Evolutionary conservation across 164 flowering plant genomes (phyloP).

Genomic region (Hamamelis virginiana): DNA sequence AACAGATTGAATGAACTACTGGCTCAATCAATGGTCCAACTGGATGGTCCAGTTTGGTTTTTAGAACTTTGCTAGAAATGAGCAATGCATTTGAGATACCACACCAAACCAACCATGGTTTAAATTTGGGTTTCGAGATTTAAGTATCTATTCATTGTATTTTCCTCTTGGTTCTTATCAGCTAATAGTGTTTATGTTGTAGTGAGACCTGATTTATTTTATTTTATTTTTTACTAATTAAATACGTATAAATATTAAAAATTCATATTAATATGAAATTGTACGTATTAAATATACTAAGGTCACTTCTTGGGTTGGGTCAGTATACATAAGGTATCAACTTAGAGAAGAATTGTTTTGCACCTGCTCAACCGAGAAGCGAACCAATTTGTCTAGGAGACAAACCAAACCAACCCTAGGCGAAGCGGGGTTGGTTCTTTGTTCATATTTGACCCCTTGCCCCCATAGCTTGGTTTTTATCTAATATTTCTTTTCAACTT

Average conservation of each 20-base stretch:
- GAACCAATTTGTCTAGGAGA: background rate
- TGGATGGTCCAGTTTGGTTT: no score
- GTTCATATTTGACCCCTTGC: background rate
- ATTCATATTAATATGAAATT: background rate
- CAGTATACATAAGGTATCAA: background rate
- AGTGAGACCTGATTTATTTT: background rate
- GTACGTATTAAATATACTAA: background rate
- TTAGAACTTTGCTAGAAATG: no score
- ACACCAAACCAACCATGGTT: background rate
- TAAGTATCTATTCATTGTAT: slow-evolving; percentile 1
- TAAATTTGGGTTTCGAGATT: background rate
- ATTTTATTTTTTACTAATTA: background rate
- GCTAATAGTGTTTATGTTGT: background rate
- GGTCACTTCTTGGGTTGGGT: background rate
- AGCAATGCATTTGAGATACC: background rate
- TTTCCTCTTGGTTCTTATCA: background rate
- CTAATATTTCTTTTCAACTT: slow-evolving; percentile 12
- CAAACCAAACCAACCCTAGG: background rate
- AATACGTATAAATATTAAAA: background rate
- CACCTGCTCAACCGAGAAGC: slow-evolving; percentile 1
- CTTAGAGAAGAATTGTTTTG: background rate
- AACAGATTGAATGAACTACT: no score
- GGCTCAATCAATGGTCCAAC: no score
- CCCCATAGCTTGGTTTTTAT: background rate
- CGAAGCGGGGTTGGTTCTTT: background rate